Conservation (phyloP, 1,139 yeast species). For the Nadsonia commutata region DNA sequence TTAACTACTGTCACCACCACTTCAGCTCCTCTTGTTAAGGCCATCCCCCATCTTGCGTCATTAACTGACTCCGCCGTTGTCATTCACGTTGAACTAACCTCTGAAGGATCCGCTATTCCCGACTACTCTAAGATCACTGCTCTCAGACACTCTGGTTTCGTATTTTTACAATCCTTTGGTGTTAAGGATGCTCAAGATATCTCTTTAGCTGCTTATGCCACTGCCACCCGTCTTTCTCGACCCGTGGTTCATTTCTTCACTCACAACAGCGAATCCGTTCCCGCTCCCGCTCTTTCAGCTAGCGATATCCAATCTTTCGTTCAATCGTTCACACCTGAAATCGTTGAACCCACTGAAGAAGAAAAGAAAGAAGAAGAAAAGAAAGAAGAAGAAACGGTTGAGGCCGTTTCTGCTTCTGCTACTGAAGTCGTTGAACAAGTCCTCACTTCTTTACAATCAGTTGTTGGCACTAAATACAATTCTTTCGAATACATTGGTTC, state of each 20-base stretch:
- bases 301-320: slow-evolving; percentile 11
- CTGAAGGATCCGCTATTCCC: slow-evolving; percentile 7
- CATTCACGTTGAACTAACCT: slow-evolving; percentile 40
- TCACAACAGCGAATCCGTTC: slow-evolving; percentile 7
- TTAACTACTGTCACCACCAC: slow-evolving; percentile 24
- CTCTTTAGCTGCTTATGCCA: slow-evolving; percentile 41
- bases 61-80: slow-evolving; percentile 36
- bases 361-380: slow-evolving; percentile 7
- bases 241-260: slow-evolving; percentile 57
- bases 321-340: slow-evolving; percentile 4
- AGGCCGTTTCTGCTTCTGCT: slow-evolving; percentile 13
- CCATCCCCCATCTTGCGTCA: slow-evolving; percentile 44
- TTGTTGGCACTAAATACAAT: slow-evolving; percentile 17
- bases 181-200: slow-evolving; percentile 37
- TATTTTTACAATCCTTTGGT: slow-evolving; percentile 50
- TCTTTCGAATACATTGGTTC: slow-evolving; percentile 31
- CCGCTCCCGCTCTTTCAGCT: slow-evolving; percentile 8
- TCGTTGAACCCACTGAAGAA: slow-evolving; percentile 7
- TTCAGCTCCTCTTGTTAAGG: slow-evolving; percentile 37
- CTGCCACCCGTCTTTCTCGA: slow-evolving; percentile 33
- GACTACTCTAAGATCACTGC: slow-evolving; percentile 58
- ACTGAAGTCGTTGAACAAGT: slow-evolving; percentile 16
- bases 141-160: slow-evolving; percentile 52
- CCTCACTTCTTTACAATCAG: slow-evolving; percentile 15
- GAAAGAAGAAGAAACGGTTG: slow-evolving; percentile 5